Percentiles rank a stretch among this genome's conserved stretches.
These are phyloP conservation scores for Styphnolobium japonicum DNA, from an alignment of 306 rosid genomes.

Conservation along the genomic window DNA sequence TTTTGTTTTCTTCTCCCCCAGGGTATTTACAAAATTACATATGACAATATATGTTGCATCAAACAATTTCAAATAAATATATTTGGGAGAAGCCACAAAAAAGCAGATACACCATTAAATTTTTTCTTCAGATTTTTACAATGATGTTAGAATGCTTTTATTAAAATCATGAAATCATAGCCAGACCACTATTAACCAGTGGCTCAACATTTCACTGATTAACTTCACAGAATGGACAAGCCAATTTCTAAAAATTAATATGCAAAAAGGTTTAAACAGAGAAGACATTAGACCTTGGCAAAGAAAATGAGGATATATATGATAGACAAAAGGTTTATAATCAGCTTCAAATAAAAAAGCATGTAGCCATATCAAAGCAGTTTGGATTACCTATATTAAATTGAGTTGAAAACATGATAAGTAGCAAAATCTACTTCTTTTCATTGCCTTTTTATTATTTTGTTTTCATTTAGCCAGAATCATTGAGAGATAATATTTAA, in stretches of 20 bases:
- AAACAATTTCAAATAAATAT: neutral
- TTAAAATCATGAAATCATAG: neutral
- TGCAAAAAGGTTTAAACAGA: neutral
- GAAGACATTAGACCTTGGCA: neutral
- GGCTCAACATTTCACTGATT: neutral
- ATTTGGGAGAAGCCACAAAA: neutral
- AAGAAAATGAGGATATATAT: neutral
- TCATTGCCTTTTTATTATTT: neutral
- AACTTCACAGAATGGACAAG: neutral
- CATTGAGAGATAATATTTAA: neutral
- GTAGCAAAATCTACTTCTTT: neutral
- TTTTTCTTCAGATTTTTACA: neutral
- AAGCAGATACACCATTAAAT: neutral
- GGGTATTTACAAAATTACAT: neutral
- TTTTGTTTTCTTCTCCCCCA: neutral
- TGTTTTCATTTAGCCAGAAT: neutral
- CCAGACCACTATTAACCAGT: neutral
- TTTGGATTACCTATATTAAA: neutral
- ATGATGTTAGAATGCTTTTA: neutral
- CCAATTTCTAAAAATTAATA: neutral
- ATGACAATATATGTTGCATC: no score
- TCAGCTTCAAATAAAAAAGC: neutral
- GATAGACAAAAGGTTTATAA: neutral
- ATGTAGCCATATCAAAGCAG: neutral
- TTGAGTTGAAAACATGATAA: neutral